Conservation (phyloP, 2,329 filamentous ascomycete species). For the Alternaria hordeiaustralica region DNA sequence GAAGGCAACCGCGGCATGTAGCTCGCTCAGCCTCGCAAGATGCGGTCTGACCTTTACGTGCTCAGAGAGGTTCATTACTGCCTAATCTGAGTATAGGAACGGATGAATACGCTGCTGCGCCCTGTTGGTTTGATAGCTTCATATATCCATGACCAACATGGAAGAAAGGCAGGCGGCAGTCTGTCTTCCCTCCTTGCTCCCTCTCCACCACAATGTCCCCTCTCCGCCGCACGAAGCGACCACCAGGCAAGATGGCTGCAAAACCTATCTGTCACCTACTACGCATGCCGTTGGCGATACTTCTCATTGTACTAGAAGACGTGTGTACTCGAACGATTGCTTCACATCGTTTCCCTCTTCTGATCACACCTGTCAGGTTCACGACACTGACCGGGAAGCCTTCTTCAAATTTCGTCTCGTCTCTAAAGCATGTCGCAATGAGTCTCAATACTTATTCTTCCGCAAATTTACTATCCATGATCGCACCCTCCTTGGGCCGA, state of each 20-base stretch:
- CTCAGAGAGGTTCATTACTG: neutral
- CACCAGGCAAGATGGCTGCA: neutral
- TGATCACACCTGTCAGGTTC: neutral
- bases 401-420: neutral
- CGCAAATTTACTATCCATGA: neutral
- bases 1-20: neutral
- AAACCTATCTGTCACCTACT: neutral
- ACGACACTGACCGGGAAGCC: neutral
- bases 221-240: neutral
- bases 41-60: neutral
- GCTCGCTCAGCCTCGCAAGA: neutral
- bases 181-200: neutral
- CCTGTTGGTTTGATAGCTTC: neutral
- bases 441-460: neutral
- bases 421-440: neutral
- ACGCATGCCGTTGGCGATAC: neutral
- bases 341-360: neutral
- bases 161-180: neutral
- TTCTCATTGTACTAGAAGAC: neutral
- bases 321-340: neutral
- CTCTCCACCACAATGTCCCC: neutral
- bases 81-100: neutral
- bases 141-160: neutral
- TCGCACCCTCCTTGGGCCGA: neutral
- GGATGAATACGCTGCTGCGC: neutral